phyloP scores from a whole-genome alignment of 2,329 filamentous ascomycete genomes.

The Hyphodiscus sp. region DNA sequence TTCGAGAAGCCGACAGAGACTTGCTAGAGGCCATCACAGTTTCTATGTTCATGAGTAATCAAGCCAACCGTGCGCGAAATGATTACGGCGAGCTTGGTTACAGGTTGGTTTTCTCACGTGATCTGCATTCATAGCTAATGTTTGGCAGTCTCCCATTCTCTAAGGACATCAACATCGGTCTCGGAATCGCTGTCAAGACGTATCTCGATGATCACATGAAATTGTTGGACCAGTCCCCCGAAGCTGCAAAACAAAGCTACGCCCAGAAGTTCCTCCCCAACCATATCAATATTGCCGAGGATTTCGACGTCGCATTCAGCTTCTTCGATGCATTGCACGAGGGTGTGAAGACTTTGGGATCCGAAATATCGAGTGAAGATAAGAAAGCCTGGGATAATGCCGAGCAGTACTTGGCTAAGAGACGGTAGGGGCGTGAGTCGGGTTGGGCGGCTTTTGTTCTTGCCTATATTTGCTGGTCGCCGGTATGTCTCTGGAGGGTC shows the following conservation, averaged over 20 bases:
- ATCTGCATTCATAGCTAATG: background rate
- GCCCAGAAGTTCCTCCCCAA: slow-evolving; percentile 45
- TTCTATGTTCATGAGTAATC: slow-evolving; percentile 73
- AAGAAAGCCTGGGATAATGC: slow-evolving; percentile 50
- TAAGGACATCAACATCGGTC: slow-evolving; percentile 63
- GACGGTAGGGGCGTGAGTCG: slow-evolving; percentile 12
- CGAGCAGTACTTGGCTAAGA: slow-evolving; percentile 40
- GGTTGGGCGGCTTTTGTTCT: slow-evolving; percentile 24
- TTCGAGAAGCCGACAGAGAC: slow-evolving; percentile 74
- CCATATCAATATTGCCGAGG: slow-evolving; percentile 51
- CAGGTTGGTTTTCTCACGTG: slow-evolving; percentile 46
- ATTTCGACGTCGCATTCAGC: slow-evolving; percentile 49
- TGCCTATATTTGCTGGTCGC: background rate
- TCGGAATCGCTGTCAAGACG: slow-evolving; percentile 75
- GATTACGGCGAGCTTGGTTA: slow-evolving; percentile 61
- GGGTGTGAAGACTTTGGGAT: slow-evolving; percentile 49
- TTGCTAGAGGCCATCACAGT: slow-evolving; percentile 76
- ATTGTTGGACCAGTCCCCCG: slow-evolving; percentile 43
- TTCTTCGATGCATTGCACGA: slow-evolving; percentile 53
- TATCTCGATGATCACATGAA: slow-evolving; percentile 67
- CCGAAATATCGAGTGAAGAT: slow-evolving; percentile 41
- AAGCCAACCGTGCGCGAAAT: slow-evolving; percentile 61
- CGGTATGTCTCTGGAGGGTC: background rate
- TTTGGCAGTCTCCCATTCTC: slow-evolving; percentile 55
- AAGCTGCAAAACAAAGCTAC: slow-evolving; percentile 44